Base-by-base conservation (phyloP, 306 rosid species). In the Begonia masoniana region DNA sequence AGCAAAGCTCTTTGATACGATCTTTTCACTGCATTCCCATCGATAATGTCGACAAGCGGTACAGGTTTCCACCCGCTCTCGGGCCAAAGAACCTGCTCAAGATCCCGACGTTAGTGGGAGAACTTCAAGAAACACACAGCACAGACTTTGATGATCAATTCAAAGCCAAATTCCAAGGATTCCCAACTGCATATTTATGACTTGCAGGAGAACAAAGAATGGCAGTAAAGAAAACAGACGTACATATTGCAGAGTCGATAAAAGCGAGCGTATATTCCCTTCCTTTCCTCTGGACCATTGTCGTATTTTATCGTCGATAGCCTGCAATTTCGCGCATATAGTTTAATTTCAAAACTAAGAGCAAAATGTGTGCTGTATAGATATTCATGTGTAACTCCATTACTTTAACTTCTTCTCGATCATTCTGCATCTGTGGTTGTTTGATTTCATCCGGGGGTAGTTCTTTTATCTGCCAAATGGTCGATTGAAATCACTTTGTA, bases 21-120 rank as follows among this genome's bases (percentile, higher is more conserved):
- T 78, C 95, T 92, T 76, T 77, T 92, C 47, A 92, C 99, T 1
- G 95, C 78, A 41, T 68, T 86, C 54, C 93, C 96, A 68, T 92
- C 99, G 21, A 92, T 86, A 73, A 92, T 74, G 74, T 86, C 88
- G 9, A 81, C 95, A 12, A 92, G 96, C 45, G 99, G 95, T 62
- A 92, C 80, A 26, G 88, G 62, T 72, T 83, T 92, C 99, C 99
- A 92, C 24, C 99, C 95, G 19, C 96, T 75, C 68, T 67, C 80
- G 2, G 93, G 72, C 99, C 99, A 86, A 62, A 92, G 93, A 66
- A 86, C 85, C 96, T 89, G 71, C 61, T 58, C 62, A 50, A 54
- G 39, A 64, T n/a, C 59, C 17, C 12, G 47, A 17, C 39, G 50
- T 62, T 55, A 60, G 51, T 64, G 15, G 42, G 41, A 61, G 60